Percentiles rank a stretch among this genome's conserved stretches.
Conservation (phyloP, 768 basidiomycete genomes). For the Amyloporia xantha region DNA sequence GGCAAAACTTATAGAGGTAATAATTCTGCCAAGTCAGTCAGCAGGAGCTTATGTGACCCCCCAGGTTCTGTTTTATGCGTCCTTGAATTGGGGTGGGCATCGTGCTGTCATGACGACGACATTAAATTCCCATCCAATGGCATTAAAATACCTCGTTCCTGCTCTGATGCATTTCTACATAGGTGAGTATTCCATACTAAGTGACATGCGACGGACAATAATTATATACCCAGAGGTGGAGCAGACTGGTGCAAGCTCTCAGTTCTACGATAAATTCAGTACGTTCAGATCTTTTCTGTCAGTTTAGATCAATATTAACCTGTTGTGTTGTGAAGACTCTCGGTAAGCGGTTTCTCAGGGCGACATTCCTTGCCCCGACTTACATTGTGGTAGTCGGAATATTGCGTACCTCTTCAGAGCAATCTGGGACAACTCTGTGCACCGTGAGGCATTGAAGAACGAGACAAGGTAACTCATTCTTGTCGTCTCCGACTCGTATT, state of each 20-base stretch:
- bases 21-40: not conserved
- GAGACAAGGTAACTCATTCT: constrained; percentile 60
- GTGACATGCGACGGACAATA: too few relatives aligned
- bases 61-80: constrained; percentile 70
- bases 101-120: constrained; percentile 73
- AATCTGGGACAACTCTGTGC: constrained; percentile 86
- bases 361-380: not conserved
- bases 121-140: constrained; percentile 80
- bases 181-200: constrained; percentile 40
- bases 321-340: too few relatives aligned
- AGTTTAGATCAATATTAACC: not conserved
- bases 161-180: constrained; percentile 93
- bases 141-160: constrained; percentile 84
- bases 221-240: constrained; percentile 70
- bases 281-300: too few relatives aligned
- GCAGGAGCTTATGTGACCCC: not conserved
- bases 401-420: constrained; percentile 84
- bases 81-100: constrained; percentile 56
- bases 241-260: constrained; percentile 93
- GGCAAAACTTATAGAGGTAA: constrained; percentile 89
- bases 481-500: not conserved
- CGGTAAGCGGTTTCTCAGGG: not conserved
- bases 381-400: constrained; percentile 56
- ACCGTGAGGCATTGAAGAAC: constrained; percentile 77
- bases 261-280: constrained; percentile 99